Base-by-base conservation (phyloP, 2,329 filamentous ascomycete species). In the Fusarium sp. region DNA sequence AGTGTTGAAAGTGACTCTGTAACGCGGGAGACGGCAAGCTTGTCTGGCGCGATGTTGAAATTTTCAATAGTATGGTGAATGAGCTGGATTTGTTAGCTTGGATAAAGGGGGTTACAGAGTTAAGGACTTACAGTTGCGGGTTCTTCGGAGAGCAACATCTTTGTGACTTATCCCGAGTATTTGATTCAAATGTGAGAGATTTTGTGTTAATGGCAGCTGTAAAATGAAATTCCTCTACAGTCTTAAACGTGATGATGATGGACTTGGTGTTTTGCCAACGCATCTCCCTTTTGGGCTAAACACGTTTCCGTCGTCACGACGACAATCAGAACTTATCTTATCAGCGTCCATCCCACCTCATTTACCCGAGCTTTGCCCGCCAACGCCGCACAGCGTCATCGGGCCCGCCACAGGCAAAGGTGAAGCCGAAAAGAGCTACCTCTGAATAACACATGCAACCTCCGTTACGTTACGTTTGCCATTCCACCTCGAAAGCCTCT, bases 41-140 rank as follows among this genome's bases (percentile, higher is more conserved):
- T 96, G 86, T 99, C 96, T 15, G 94, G 94, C 25, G 89, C 87
- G 78, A 95, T 97, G 85, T 97, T 96, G 90, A 99, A 99, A 87
- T 98, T 97, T 77, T 91, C 88, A 78, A 97, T 92, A 45, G 95
- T 97, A 84, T 97, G 93, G 80, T 92, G 89, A 84, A 99, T 97
- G 79, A 98, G 92, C 93, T 96, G 29, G 50, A 27, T 14, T 39
- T 52, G 61, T 76, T 55, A 74, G 61, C 52, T 47, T 25, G 50
- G 45, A 12, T 55, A 35, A 39, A 44, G 35, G 36, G 60, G 22
- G 20, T 18, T n/a, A n/a, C 15, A 54, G 13, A 33, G 10, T 27
- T 31, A 29, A n/a, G 36, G 49, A 52, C 89, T 68, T 89, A 97
- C 94, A 47, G 91, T 92, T 47, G 93, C 93, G 74, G 95, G 95